A percentile compares a stretch with the other conserved stretches of the same genome.
These are phyloP conservation scores for Linanthus parryae DNA, from an alignment of 148 eudicot species.

Conservation along the genomic window DNA sequence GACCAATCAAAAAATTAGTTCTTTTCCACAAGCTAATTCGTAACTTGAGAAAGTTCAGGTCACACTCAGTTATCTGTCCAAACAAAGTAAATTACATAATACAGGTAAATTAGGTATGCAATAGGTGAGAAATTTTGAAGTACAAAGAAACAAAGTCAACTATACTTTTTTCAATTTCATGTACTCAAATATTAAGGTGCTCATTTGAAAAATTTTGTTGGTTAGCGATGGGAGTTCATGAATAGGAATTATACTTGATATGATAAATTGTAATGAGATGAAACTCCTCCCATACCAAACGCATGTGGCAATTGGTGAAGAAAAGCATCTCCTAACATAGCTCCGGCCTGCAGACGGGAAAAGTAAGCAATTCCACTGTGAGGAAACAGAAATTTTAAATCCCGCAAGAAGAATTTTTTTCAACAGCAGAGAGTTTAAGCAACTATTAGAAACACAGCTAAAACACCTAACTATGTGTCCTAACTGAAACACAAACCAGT, in stretches of 20 bases:
- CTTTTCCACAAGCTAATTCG: too few relatives aligned
- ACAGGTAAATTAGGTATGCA: background rate
- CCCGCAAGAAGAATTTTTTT: background rate
- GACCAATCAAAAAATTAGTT: too few relatives aligned
- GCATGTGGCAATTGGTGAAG: conserved; percentile 98
- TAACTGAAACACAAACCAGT: too few relatives aligned
- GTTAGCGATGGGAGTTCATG: too few relatives aligned
- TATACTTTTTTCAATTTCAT: too few relatives aligned
- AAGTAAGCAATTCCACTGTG: background rate
- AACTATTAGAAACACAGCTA: too few relatives aligned
- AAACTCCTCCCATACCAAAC: conserved; percentile 39
- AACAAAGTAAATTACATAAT: background rate
- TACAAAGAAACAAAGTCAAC: conserved; percentile 11
- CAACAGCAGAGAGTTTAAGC: background rate
- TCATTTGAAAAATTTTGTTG: too few relatives aligned
- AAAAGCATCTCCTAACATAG: conserved; percentile 99
- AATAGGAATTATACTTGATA: too few relatives aligned
- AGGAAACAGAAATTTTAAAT: background rate
- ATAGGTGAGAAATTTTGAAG: background rate
- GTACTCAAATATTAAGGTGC: too few relatives aligned
- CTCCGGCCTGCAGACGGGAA: conserved; percentile 76
- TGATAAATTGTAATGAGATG: too few relatives aligned
- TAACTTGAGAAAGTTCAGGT: background rate
- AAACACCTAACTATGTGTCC: too few relatives aligned
- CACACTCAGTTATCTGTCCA: too few relatives aligned